Evolutionary conservation across 2,329 filamentous ascomycete species (phyloP), one percentile per base, ranked within the genome.

Genomic region (Arthrobotrys conoides): DNA sequence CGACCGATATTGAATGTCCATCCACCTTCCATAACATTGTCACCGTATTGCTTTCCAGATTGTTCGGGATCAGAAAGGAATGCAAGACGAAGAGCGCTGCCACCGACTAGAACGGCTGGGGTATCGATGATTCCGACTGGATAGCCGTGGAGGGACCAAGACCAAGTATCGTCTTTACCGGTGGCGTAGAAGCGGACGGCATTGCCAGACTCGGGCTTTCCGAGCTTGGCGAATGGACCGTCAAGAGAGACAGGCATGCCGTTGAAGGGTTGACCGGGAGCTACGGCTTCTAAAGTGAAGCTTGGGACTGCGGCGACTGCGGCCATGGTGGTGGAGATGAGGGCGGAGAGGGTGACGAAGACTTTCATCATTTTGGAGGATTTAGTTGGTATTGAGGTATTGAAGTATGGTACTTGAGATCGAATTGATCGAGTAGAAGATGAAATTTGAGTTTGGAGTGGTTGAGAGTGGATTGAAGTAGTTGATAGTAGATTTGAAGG

Each of bases 261-360:
- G 18, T 78, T 10, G 68, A 78, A 78, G 10, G 61, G 63, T 22
- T 59, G 59, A 16, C 68, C 68, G 5, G 75, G 75, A n/a, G 75
- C 75, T 16, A 78, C 75, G 20, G 75, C 75, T 36, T 78, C 20
- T 2, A 78, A 55, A 20, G 61, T 72, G 68, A 78, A 78, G 68
- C 61, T 72, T 20, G 75, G 68, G 24, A 72, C 57, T n/a, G 68
- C 63, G 12, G 53, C 55, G 36, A 69, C 68, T 3, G 75, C 75
- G 36, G 75, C 75, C 75, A 78, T 72, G 46, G 75, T 67, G 44
- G 75, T 69, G 27, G 75, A 78, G 55, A 72, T 59, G 63, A 78
- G 48, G 48, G 75, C 75, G 44, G 75, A 71, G 46, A 78, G 20
- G 27, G 68, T 55, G 48, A 78, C 18, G 63, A 78, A 64, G 36